Conservation (phyloP, 1,284 basidiomycete species). For the Sutorius eximius region DNA sequence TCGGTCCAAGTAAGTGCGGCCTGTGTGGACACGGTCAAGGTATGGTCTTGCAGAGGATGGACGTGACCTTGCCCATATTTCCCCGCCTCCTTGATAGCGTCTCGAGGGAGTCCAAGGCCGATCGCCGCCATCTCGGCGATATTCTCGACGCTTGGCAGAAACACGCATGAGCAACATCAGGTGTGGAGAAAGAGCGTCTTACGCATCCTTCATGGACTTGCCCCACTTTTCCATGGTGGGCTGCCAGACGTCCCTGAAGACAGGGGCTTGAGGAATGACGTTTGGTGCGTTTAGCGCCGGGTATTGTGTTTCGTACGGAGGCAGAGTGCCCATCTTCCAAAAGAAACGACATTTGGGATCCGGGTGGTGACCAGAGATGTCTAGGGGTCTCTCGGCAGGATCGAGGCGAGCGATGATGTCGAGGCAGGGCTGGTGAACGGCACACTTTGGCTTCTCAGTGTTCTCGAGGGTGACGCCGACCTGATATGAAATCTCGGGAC, state of each 20-base stretch:
- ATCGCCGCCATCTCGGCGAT: constrained; percentile 82
- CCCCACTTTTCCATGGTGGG: constrained; percentile 82
- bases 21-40: constrained; percentile 40
- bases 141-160: constrained; percentile 61
- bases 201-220: constrained; percentile 81
- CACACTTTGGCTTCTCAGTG: constrained; percentile 90
- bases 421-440: constrained; percentile 72
- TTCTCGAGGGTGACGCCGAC: constrained; percentile 89
- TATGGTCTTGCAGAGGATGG: background rate
- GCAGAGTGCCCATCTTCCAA: constrained; percentile 78
- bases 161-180: background rate
- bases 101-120: constrained; percentile 71
- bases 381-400: constrained; percentile 76
- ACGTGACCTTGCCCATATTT: constrained; percentile 65
- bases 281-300: constrained; percentile 77
- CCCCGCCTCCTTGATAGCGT: constrained; percentile 74
- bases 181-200: constrained; percentile 33
- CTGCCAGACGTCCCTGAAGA: constrained; percentile 25
- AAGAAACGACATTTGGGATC: constrained; percentile 95
- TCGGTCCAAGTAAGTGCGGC: constrained; percentile 86
- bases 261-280: constrained; percentile 62
- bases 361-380: constrained; percentile 72
- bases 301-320: constrained; percentile 77
- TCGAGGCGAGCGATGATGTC: constrained; percentile 71
- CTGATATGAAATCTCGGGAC: constrained; percentile 77